Base-by-base conservation (phyloP, 768 basidiomycete species). In the Mycena leptocephala region DNA sequence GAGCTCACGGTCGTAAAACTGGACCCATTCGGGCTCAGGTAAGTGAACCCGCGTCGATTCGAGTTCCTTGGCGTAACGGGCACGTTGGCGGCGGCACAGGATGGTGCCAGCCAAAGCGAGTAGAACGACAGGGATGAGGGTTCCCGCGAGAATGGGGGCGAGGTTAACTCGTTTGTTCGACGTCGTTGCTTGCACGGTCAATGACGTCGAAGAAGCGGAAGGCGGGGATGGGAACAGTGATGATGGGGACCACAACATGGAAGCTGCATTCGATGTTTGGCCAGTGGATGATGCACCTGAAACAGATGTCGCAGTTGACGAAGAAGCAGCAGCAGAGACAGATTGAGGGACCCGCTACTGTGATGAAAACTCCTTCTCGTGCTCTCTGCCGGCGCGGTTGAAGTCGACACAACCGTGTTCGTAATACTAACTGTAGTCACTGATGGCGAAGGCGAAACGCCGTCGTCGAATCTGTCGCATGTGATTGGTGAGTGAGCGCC, bases 381-480 rank as follows among this genome's bases (percentile, higher is more conserved):
- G 41, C 9, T 13, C 9, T 43, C 18, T 16, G 41, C 11, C 41
- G 41, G 41, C 16, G 41, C 10, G 18, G 41, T 63, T 20, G 39
- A 41, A 24, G 24, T 63, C 2, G 64, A 30, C 8, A n/a, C 35
- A 18, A 51, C 22, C 5, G 64, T 51, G 32, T 13, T 65, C 5
- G 46, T 65, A 13, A 51, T 51, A n/a, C n/a, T n/a, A n/a, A n/a
- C n/a, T 18, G 41, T 46, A 14, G 39, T 65, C 13, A 14, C 22
- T 7, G 64, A 41, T 6, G 39, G 18, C 20, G 22, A 2, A 5
- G 35, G n/a, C 13, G n/a, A 3, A 24, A 51, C 24, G 5, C 64
- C 64, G 24, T 65, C 64, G 64, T 65, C 64, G 30, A 65, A 65
- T 32, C 64, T 65, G n/a, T n/a, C n/a, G 32, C 20, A 30, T 5